These are phyloP conservation scores for Agaricus subrufescens DNA, from an alignment of 768 basidiomycete genomes.

Conservation along the genomic window DNA sequence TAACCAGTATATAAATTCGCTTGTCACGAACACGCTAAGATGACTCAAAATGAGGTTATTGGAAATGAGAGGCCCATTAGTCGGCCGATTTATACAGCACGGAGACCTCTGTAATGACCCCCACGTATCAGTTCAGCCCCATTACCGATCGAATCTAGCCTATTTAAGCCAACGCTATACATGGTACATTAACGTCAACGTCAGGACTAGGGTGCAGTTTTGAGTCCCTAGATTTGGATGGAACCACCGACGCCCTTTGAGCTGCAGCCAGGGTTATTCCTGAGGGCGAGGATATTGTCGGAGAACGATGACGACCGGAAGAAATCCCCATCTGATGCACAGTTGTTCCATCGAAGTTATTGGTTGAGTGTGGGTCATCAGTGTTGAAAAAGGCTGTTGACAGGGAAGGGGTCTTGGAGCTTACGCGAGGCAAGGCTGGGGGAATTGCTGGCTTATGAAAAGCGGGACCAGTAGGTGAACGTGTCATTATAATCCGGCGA, in stretches of 20 bases:
- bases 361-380: not conserved
- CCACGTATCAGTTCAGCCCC: not conserved
- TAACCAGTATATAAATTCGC: no score
- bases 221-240: not conserved
- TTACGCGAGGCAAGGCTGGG: constrained; percentile 4
- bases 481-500: constrained; percentile 3
- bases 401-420: not conserved
- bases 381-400: not conserved
- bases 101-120: no score
- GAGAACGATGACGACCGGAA: not conserved
- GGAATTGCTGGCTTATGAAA: not conserved
- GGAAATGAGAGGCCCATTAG: no score
- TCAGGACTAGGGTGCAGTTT: not conserved
- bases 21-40: no score
- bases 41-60: no score
- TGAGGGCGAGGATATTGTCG: not conserved
- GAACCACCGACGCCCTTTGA: not conserved
- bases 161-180: not conserved
- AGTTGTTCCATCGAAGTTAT: constrained; percentile 1
- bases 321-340: not conserved
- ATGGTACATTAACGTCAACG: not conserved
- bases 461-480: constrained; percentile 8
- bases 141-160: not conserved
- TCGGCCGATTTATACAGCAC: no score
- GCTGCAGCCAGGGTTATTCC: not conserved